Evolutionary conservation across 108 stramenopile species (phyloP), one percentile per base, ranked within the genome.

Genomic region (Fistulifera solaris): DNA sequence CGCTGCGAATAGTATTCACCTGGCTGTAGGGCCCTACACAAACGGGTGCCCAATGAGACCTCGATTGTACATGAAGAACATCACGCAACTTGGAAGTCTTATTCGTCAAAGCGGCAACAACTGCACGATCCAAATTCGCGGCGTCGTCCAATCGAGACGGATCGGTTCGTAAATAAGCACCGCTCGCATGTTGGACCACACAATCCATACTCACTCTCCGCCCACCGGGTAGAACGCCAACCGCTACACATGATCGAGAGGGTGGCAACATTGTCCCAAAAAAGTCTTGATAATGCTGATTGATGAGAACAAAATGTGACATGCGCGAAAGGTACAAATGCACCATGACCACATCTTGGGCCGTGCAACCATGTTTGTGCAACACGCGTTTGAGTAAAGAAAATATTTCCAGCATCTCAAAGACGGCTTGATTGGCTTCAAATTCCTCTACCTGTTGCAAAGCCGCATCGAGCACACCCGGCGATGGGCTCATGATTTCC

Each of bases 21-120:
- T 99, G 99, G 50, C 85, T 79, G 71, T 99, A 99, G 1, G 99
- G 99, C 10, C 99, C 99, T 27, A 99, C 94, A 77, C 97, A 98
- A 2, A 95, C 87, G 4, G 99, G 99, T 3, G 97, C 99, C 97
- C 97, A 99, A 19, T 71, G 55, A 0, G 90, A 93, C 18, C 94
- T 75, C 16, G 94, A 94, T 52, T 93, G 94, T 11, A 99, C 99
- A 54, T 98, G 96, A 22, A 99, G 60, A 11, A 85, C 86, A 41
- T 92, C 66, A 26, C 89, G 65, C 22, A 80, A 56, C 19, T 65
- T 56, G 42, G 83, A 66, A 25, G 76, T 78, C 42, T 51, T 71
- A 64, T 67, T 89, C 24, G 58, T 50, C 16, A 56, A 55, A 16
- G 77, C 80, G n/a, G 76, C 19, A 45, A 11, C 39, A 18, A 45